phyloP scores from a whole-genome alignment of 2,329 filamentous ascomycete species.

The Geoglossum cookeanum region DNA sequence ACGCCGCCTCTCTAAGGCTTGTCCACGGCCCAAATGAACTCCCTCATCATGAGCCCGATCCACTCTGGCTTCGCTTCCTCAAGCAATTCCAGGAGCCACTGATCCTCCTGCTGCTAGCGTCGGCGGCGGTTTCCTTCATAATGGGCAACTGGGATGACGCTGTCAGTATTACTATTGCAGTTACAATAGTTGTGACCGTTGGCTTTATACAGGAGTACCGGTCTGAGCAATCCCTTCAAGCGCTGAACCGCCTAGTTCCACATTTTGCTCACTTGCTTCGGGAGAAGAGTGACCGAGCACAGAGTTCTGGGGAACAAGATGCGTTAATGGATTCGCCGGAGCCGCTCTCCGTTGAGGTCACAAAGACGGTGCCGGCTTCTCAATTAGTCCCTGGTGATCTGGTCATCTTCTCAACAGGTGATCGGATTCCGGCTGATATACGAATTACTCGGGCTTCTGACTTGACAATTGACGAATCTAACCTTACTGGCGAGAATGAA shows the following conservation, averaged over 20 bases:
- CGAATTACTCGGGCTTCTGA: conserved; percentile 81
- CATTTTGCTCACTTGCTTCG: conserved; percentile 93
- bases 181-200: conserved; percentile 90
- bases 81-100: conserved; percentile 95
- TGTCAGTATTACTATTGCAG: conserved; percentile 83
- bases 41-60: conserved; percentile 81
- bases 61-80: conserved; percentile 82
- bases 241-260: conserved; percentile 79
- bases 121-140: conserved; percentile 70
- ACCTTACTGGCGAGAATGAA: conserved; percentile 91
- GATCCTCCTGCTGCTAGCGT: conserved; percentile 78
- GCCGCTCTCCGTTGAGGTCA: conserved; percentile 32
- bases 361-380: conserved; percentile 68
- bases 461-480: conserved; percentile 88
- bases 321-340: background rate
- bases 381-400: conserved; percentile 84
- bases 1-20: conserved; percentile 61
- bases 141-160: conserved; percentile 92
- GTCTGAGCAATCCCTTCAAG: conserved; percentile 93
- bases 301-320: background rate
- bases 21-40: conserved; percentile 85
- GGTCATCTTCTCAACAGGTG: conserved; percentile 84
- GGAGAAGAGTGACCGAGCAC: conserved; percentile 15
- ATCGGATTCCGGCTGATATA: conserved; percentile 90
- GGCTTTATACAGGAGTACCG: conserved; percentile 96